These are phyloP conservation scores for Nicotiana rustica DNA, from an alignment of 305 asterid genomes.

Conservation along the genomic window DNA sequence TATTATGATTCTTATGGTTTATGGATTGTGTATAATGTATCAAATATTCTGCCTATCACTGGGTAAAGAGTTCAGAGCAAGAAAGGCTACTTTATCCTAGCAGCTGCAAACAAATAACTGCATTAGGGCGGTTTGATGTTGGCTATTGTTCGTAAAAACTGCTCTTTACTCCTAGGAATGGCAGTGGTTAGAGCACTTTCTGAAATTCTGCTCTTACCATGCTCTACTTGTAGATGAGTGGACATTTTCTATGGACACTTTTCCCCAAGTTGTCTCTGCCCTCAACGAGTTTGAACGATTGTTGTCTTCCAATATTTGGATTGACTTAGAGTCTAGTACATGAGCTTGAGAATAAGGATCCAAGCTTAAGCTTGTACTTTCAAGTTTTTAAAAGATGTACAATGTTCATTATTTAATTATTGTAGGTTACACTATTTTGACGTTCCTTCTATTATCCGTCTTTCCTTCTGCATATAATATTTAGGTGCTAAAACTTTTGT, in stretches of 20 bases:
- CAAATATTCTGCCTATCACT: constrained; percentile 5
- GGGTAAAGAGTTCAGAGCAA: constrained; percentile 2
- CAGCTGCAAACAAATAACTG: neutral
- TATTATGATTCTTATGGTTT: neutral
- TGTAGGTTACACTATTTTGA: neutral
- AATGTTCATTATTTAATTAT: neutral
- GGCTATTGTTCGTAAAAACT: constrained; percentile 5
- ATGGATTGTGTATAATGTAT: neutral
- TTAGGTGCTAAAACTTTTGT: neutral
- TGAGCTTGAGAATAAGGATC: neutral
- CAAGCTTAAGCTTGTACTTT: neutral
- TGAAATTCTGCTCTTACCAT: neutral
- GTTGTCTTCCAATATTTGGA: neutral
- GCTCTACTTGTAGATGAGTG: constrained; percentile 13
- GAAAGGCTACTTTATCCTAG: neutral
- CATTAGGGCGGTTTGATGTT: neutral
- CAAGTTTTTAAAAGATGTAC: neutral
- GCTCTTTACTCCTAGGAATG: neutral
- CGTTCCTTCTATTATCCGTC: neutral
- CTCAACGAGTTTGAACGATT: neutral
- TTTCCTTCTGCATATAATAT: neutral
- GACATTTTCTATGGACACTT: neutral
- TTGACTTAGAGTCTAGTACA: neutral
- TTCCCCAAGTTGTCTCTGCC: neutral
- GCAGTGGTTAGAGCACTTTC: neutral